phyloP scores from a whole-genome alignment of 176 grass and related monocot species.

The Aegilops longissima region DNA sequence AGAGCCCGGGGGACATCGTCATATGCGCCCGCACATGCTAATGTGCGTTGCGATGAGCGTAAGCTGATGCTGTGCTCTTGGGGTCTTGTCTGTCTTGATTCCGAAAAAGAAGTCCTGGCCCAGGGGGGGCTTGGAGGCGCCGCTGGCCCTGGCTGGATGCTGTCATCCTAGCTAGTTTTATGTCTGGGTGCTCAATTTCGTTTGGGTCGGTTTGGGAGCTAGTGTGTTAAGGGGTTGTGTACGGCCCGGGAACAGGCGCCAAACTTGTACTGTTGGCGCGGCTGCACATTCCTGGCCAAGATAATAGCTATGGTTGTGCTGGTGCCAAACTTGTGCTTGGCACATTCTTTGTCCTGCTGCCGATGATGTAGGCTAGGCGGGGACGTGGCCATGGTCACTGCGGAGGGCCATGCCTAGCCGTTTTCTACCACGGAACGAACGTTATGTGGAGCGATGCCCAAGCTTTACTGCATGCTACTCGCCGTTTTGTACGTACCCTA shows the following conservation, averaged over 20 bases:
- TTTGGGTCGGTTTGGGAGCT: background rate
- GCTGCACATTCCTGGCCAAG: background rate
- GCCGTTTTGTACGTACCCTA: no score
- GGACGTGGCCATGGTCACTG: background rate
- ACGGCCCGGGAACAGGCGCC: background rate
- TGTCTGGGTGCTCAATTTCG: background rate
- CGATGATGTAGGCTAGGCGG: background rate
- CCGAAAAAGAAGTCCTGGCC: background rate
- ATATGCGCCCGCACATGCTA: constrained; percentile 42
- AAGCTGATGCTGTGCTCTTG: background rate
- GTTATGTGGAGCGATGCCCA: no score
- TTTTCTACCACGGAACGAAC: no score
- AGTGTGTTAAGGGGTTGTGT: background rate
- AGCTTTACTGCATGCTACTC: no score
- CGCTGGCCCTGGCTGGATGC: background rate
- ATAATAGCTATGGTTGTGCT: no score
- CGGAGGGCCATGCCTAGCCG: background rate
- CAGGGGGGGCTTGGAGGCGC: background rate
- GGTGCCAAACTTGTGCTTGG: background rate
- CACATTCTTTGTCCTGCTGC: background rate
- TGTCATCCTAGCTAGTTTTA: background rate
- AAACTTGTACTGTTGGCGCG: background rate
- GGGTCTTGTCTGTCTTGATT: background rate
- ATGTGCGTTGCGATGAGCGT: background rate
- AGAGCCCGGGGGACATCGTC: constrained; percentile 16